A percentile compares a stretch with the other conserved stretches of the same genome.
Evolutionary conservation across 331 rosid species (phyloP).

Genomic region (Quercus lobata): DNA sequence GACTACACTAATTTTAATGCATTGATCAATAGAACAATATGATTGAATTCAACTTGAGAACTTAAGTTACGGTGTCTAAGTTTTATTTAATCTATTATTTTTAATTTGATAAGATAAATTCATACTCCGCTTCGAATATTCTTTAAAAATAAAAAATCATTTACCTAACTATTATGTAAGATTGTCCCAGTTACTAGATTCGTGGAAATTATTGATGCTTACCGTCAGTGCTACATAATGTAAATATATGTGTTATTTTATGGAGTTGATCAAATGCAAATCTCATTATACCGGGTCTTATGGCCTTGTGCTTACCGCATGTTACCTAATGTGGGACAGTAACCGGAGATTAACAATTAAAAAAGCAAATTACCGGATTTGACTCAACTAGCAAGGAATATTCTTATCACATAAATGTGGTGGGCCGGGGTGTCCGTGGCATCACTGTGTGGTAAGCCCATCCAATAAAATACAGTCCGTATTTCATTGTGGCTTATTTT

Average conservation of each 20-base stretch:
- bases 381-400: not conserved
- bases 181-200: not conserved
- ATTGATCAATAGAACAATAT: no score
- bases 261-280: slow-evolving; percentile 5
- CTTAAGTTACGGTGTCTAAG: no score
- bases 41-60: no score
- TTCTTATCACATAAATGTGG: not conserved
- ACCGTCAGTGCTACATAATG: not conserved
- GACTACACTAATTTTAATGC: no score
- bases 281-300: slow-evolving; percentile 16
- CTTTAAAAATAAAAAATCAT: no score
- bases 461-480: no score
- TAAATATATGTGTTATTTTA: not conserved
- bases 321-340: not conserved
- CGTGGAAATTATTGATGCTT: not conserved
- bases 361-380: not conserved
- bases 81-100: no score
- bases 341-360: not conserved
- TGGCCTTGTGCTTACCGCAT: slow-evolving; percentile 4
- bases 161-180: no score
- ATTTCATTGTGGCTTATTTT: no score
- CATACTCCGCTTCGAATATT: no score
- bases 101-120: no score
- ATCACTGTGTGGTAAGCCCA: not conserved
- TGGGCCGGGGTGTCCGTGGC: not conserved